These are phyloP conservation scores for Tylopilus sp. DNA, from an alignment of 768 basidiomycete species.

Conservation along the genomic window DNA sequence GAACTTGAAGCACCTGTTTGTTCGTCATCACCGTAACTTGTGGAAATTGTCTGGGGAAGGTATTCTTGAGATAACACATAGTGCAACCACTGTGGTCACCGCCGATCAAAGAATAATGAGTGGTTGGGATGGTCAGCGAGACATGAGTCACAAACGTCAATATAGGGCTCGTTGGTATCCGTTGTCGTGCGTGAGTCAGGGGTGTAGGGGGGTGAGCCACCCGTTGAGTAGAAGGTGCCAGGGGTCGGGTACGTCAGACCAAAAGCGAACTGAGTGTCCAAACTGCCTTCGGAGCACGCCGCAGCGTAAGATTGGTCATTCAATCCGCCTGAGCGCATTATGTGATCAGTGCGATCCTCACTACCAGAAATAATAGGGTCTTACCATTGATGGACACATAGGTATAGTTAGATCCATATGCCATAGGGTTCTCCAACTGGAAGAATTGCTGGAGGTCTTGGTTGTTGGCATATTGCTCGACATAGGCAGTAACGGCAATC, in stretches of 20 bases:
- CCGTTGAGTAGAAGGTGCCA: conserved; percentile 57
- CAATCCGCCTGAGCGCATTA: conserved; percentile 49
- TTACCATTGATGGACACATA: conserved; percentile 56
- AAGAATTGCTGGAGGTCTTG: no score
- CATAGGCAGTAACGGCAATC: conserved; percentile 55
- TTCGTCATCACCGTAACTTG: conserved; percentile 71
- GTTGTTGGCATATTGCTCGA: conserved; percentile 53
- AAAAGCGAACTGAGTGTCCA: conserved; percentile 66
- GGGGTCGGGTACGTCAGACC: conserved; percentile 63
- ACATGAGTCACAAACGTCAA: conserved; percentile 32
- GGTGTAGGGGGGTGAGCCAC: conserved; percentile 56
- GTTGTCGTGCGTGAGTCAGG: conserved; percentile 41
- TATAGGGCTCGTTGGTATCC: conserved; percentile 53
- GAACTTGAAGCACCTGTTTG: conserved; percentile 65
- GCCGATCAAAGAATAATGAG: neutral
- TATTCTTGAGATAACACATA: conserved; percentile 46
- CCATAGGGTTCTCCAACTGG: no score
- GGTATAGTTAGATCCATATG: no score
- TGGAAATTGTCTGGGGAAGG: conserved; percentile 61
- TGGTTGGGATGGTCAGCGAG: neutral
- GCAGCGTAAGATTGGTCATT: conserved; percentile 54
- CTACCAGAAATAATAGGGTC: neutral
- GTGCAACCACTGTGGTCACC: conserved; percentile 53
- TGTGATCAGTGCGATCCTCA: conserved; percentile 6
- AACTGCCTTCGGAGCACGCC: conserved; percentile 54